Percentiles rank a stretch among this genome's conserved stretches.
Conservation (phyloP, 2,329 filamentous ascomycete genomes). For the Penicillium concentricum region DNA sequence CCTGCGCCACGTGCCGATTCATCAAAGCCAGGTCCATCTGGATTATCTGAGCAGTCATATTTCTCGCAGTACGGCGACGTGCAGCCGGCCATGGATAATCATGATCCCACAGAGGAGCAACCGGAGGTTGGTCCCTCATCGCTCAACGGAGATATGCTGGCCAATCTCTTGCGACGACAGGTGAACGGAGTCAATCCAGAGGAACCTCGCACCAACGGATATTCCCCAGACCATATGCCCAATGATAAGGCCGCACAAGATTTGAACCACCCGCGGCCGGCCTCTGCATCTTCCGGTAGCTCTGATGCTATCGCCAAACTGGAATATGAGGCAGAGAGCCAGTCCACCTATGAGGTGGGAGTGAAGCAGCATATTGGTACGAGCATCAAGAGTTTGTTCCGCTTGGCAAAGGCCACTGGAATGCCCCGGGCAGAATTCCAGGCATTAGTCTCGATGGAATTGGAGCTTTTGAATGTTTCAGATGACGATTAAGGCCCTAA, state of each 20-base stretch:
- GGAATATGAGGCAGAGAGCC: conserved; percentile 53
- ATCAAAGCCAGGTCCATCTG: conserved; percentile 28
- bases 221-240: conserved; percentile 17
- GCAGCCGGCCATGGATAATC: conserved; percentile 62
- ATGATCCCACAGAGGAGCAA: conserved; percentile 59
- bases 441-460: conserved; percentile 57
- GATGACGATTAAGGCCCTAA: conserved; percentile 44
- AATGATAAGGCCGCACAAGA: conserved; percentile 26
- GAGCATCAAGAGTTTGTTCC: conserved; percentile 63
- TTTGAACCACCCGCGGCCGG: conserved; percentile 46
- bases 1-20: conserved; percentile 30
- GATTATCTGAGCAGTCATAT: conserved; percentile 56
- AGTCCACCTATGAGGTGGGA: conserved; percentile 57
- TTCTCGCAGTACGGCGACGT: conserved; percentile 62
- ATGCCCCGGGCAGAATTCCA: conserved; percentile 61
- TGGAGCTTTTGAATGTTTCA: conserved; percentile 58
- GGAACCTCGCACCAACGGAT: conserved; percentile 24
- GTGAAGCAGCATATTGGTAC: conserved; percentile 64
- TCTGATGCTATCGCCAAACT: conserved; percentile 50
- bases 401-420: conserved; percentile 58
- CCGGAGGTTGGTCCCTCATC: conserved; percentile 51
- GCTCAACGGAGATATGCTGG: conserved; percentile 53
- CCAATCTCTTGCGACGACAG: conserved; percentile 41
- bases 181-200: conserved; percentile 26
- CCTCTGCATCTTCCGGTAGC: conserved; percentile 44